Conservation (phyloP, 805 yeast genomes). For the Candida ficus region DNA sequence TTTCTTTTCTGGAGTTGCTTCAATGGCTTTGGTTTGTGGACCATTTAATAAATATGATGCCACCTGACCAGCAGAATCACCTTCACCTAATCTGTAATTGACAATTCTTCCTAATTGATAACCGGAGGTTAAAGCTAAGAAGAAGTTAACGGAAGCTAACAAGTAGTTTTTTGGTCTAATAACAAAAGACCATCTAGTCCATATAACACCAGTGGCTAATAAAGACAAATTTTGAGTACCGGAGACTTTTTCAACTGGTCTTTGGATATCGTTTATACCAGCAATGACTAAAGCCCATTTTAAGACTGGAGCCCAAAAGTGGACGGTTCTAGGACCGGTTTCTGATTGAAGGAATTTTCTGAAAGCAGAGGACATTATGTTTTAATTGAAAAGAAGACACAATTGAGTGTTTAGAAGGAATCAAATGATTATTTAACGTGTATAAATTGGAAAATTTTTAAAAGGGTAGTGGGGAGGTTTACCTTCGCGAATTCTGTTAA, state of each 20-base stretch:
- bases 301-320: constrained; percentile 62
- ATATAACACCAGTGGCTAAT: constrained; percentile 85
- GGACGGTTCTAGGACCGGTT: constrained; percentile 96
- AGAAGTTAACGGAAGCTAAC: constrained; percentile 90
- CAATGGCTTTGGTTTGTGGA: constrained; percentile 1
- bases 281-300: constrained; percentile 87
- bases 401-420: background rate
- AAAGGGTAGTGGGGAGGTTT: no score
- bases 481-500: no score
- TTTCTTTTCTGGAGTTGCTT: background rate
- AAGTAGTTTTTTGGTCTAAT: constrained; percentile 83
- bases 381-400: background rate
- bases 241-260: constrained; percentile 89
- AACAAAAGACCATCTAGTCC: constrained; percentile 98
- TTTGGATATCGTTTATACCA: constrained; percentile 76
- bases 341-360: constrained; percentile 72
- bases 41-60: constrained; percentile 36
- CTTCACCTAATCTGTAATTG: constrained; percentile 56
- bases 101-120: constrained; percentile 71
- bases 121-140: constrained; percentile 86
- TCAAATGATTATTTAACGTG: no score
- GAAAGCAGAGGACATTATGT: constrained; percentile 47
- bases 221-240: constrained; percentile 76
- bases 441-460: no score
- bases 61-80: constrained; percentile 58